These are phyloP conservation scores for Sporothrix variecibatus DNA, from an alignment of 2,329 filamentous ascomycete genomes.

Conservation along the genomic window DNA sequence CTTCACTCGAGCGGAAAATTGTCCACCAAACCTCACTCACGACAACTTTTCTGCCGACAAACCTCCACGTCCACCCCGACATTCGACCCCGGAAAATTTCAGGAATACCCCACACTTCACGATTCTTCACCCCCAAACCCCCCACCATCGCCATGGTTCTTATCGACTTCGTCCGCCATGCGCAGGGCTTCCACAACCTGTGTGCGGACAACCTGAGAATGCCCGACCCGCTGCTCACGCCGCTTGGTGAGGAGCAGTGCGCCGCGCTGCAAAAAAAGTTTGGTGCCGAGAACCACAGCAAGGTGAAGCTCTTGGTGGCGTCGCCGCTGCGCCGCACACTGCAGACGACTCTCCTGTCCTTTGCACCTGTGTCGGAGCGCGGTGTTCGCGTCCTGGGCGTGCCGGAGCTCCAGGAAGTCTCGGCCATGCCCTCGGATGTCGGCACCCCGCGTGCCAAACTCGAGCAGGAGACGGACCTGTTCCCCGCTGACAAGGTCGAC, in stretches of 20 bases:
- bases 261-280: conserved; percentile 61
- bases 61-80: neutral
- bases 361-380: conserved; percentile 56
- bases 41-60: neutral
- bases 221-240: conserved; percentile 76
- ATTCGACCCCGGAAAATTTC: neutral
- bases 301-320: conserved; percentile 70
- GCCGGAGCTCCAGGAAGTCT: conserved; percentile 78
- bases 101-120: neutral
- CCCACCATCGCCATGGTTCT: conserved; percentile 27
- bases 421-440: conserved; percentile 72
- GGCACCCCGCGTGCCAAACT: conserved; percentile 62
- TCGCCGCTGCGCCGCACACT: conserved; percentile 81
- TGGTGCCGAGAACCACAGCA: conserved; percentile 55
- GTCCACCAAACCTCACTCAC: neutral
- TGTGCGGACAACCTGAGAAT: conserved; percentile 67
- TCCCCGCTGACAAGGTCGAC: conserved; percentile 62
- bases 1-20: neutral
- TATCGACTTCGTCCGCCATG: conserved; percentile 71
- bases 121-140: neutral
- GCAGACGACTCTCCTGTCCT: conserved; percentile 72
- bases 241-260: conserved; percentile 76
- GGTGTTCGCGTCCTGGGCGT: conserved; percentile 62
- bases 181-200: conserved; percentile 82
- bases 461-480: conserved; percentile 50